Evolutionary conservation across 345 rosid genomes (phyloP).

Genomic region (Clarkia xantiana): DNA sequence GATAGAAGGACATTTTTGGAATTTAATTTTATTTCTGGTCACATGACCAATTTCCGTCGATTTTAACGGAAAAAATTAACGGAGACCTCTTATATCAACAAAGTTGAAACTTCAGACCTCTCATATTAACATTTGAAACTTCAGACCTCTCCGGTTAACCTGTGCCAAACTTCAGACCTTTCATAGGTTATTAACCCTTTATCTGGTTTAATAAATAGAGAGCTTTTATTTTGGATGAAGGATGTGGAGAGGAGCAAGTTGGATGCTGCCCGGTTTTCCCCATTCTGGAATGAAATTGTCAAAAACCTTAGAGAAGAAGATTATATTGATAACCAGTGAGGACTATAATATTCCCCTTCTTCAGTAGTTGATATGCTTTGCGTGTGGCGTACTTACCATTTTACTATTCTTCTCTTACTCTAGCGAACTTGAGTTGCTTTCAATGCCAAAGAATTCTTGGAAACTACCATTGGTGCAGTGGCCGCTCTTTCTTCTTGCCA

Average conservation of each 20-base stretch:
- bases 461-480: slow-evolving; percentile 71
- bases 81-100: too few species aligned
- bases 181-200: too few species aligned
- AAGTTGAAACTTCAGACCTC: too few species aligned
- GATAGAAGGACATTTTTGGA: too few species aligned
- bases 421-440: slow-evolving; percentile 88
- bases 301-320: slow-evolving; percentile 87
- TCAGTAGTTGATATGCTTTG: slow-evolving; percentile 1
- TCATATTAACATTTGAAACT: too few species aligned
- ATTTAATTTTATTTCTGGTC: too few species aligned
- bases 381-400: background rate
- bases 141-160: too few species aligned
- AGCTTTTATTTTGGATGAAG: slow-evolving; percentile 19
- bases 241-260: slow-evolving; percentile 43
- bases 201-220: background rate
- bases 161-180: too few species aligned
- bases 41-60: too few species aligned
- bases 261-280: slow-evolving; percentile 80
- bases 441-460: slow-evolving; percentile 90
- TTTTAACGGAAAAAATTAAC: too few species aligned
- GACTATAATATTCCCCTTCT: slow-evolving; percentile 2
- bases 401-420: slow-evolving; percentile 4
- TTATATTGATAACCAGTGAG: slow-evolving; percentile 73
- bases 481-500: slow-evolving; percentile 98
- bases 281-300: slow-evolving; percentile 92